phyloP scores from a whole-genome alignment of 176 grass and related monocot genomes.

The Musa itinerans region DNA sequence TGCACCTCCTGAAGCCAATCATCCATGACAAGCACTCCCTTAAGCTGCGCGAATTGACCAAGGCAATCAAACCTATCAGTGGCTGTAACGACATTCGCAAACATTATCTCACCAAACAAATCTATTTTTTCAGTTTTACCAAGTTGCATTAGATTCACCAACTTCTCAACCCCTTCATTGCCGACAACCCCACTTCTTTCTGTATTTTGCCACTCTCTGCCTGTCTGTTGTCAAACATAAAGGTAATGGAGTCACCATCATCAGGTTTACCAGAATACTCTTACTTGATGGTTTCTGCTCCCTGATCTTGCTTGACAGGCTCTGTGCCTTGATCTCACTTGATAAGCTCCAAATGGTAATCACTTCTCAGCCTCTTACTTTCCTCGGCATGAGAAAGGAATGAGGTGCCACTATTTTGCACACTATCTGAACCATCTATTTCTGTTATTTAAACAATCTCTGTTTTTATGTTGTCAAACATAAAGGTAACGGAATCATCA shows the following conservation, averaged over 20 bases:
- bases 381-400: constrained; percentile 46
- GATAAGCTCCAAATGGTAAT: neutral
- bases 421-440: constrained; percentile 31
- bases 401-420: constrained; percentile 47
- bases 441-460: constrained; percentile 58
- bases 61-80: constrained; percentile 63
- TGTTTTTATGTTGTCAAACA: constrained; percentile 40
- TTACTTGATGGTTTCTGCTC: neutral
- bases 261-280: constrained; percentile 46
- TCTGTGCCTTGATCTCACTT: constrained; percentile 44
- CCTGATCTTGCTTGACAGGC: constrained; percentile 34
- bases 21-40: constrained; percentile 61
- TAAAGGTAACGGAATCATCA: constrained; percentile 40
- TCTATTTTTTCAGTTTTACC: constrained; percentile 67
- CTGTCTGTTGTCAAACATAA: constrained; percentile 47
- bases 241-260: constrained; percentile 36
- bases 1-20: constrained; percentile 86
- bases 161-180: constrained; percentile 55
- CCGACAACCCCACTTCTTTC: constrained; percentile 66
- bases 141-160: constrained; percentile 59
- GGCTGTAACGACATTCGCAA: constrained; percentile 61
- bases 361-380: constrained; percentile 59
- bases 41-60: constrained; percentile 53
- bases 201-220: constrained; percentile 49
- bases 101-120: constrained; percentile 41